Percentiles rank a stretch among this genome's conserved stretches.
Conservation (phyloP, 179 eudicot genomes). For the Corrigiola litoralis region DNA sequence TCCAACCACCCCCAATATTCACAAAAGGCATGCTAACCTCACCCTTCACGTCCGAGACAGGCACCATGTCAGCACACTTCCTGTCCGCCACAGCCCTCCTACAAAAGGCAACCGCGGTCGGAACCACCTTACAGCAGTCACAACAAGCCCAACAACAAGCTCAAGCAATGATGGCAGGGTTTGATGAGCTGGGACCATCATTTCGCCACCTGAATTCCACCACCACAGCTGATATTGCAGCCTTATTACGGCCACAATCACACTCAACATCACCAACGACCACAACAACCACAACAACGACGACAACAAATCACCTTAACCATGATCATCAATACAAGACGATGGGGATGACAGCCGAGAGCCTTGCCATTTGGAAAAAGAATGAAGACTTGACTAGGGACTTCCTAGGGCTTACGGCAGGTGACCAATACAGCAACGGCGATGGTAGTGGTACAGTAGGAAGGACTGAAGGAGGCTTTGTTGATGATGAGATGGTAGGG, state of each 20-base stretch:
- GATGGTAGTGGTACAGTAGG: slow-evolving; percentile 16
- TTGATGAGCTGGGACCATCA: slow-evolving; percentile 18
- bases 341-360: slow-evolving; percentile 11
- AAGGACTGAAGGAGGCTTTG: slow-evolving; percentile 9
- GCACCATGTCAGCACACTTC: slow-evolving; percentile 36
- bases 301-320: not conserved
- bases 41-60: slow-evolving; percentile 19
- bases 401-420: slow-evolving; percentile 69
- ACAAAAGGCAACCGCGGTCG: slow-evolving; percentile 64
- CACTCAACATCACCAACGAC: not conserved
- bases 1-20: slow-evolving; percentile 31
- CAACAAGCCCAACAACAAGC: slow-evolving; percentile 22
- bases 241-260: not conserved
- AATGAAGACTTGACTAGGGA: slow-evolving; percentile 66
- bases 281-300: slow-evolving; percentile 2
- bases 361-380: slow-evolving; percentile 48
- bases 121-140: slow-evolving; percentile 31
- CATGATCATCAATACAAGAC: not conserved
- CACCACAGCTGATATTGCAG: not conserved
- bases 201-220: slow-evolving; percentile 9
- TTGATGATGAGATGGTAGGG: slow-evolving; percentile 33
- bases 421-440: slow-evolving; percentile 4
- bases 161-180: slow-evolving; percentile 27
- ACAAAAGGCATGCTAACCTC: slow-evolving; percentile 15
- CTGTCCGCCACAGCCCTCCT: slow-evolving; percentile 81